Base-by-base conservation (phyloP, 148 eudicot genomes). In the Chenopodium berlandieri region DNA sequence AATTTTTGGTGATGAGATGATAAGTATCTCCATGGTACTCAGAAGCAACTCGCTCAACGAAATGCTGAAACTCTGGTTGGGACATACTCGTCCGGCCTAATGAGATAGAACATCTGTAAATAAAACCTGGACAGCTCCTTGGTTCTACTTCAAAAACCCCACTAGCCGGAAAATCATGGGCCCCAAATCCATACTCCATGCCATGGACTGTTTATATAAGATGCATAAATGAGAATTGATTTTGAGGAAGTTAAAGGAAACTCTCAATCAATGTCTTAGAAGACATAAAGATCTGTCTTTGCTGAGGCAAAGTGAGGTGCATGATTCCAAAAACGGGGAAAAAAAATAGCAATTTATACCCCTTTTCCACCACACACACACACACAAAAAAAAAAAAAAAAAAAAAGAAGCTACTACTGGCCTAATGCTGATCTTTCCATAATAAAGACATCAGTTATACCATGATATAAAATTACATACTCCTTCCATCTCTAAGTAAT, bases 81-180 rank as follows among this genome's bases (percentile, higher is more conserved):
- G 89, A 90, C 95, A 93, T 85, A 80, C 82, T 82, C 52, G 83
- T 81, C n/a, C 79, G 82, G 74, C 97, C 97, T 71, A 93, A 78
- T 46, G 90, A 75, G 31, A 93, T 81, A 13, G 95, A 90, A 85
- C 89, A 80, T 90, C 97, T 85, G 81, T 86, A 94, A 37, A 87
- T 87, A 78, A 94, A 94, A 34, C 97, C 95, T 0, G 97, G 97
- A 85, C 97, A 94, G 83, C 86, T 83, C 86, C 84, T 94, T 30
- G 97, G 97, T 73, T 91, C 95, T 83, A 94, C 94, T 90, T 94
- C 95, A 82, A 94, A 94, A 25, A 94, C 95, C 58, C 97, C 97
- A 78, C 95, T 92, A 62, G 89, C 76, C 2, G 97, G 88, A 30
- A 80, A 90, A 81, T 94, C 97, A 78, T 94, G 97, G 22, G 97